A percentile compares a stretch with the other conserved stretches of the same genome.
These are phyloP conservation scores for Trichoderma sp. DNA, from an alignment of 2,329 filamentous ascomycete species.

Conservation along the genomic window DNA sequence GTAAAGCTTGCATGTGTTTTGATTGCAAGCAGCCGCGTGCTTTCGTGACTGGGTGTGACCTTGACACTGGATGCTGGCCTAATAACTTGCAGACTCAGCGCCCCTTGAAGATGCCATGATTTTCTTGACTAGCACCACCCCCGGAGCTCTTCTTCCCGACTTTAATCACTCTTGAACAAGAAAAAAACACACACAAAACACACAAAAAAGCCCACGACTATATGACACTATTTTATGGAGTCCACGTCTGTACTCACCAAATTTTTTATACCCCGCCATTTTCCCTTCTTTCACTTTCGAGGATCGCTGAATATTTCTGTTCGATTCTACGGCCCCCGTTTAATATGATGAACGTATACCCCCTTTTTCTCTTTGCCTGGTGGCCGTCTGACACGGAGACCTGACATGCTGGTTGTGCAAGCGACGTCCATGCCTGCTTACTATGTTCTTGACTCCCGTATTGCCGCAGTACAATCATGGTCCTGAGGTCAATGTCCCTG, in stretches of 20 bases:
- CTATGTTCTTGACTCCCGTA: constrained; percentile 14
- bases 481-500: constrained; percentile 13
- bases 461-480: neutral
- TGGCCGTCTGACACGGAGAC: constrained; percentile 12
- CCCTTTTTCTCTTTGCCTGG: constrained; percentile 9
- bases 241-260: constrained; percentile 34
- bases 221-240: constrained; percentile 31
- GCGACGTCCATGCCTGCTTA: constrained; percentile 5
- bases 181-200: neutral
- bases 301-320: constrained; percentile 23
- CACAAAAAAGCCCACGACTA: constrained; percentile 24
- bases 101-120: constrained; percentile 35
- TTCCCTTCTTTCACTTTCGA: constrained; percentile 26
- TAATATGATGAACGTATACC: constrained; percentile 26
- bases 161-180: constrained; percentile 22
- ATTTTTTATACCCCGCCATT: constrained; percentile 21
- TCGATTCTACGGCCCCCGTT: constrained; percentile 20
- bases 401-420: constrained; percentile 1
- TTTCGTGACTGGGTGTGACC: constrained; percentile 22
- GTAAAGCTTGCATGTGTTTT: constrained; percentile 30
- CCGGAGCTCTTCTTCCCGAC: neutral
- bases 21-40: constrained; percentile 14
- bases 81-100: constrained; percentile 23
- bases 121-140: constrained; percentile 33
- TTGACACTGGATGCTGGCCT: constrained; percentile 18